Percentiles rank a stretch among this genome's conserved stretches.
phyloP scores from a whole-genome alignment of 2,329 filamentous ascomycete species.

The Phyllosticta ampelicida region DNA sequence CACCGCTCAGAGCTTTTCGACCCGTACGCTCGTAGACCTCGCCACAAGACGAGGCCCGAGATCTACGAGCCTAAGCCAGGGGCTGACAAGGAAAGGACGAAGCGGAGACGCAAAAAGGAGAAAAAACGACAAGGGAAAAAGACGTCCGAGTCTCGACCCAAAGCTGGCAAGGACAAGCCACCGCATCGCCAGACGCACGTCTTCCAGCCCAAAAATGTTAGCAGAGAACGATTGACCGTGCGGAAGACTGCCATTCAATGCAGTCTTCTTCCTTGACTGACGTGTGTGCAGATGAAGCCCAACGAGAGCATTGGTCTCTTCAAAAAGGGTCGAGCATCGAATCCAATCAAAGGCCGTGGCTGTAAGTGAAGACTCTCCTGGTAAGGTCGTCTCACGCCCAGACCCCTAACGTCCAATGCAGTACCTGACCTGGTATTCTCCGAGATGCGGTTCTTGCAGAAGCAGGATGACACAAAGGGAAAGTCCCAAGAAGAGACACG shows the following conservation, averaged over 20 bases:
- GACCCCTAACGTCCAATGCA: slow-evolving; percentile 20
- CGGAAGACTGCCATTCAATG: slow-evolving; percentile 11
- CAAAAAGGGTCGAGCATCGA: slow-evolving; percentile 39
- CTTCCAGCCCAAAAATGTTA: slow-evolving; percentile 36
- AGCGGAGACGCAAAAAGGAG: slow-evolving; percentile 18
- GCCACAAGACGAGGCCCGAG: slow-evolving; percentile 37
- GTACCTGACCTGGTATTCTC: slow-evolving; percentile 43
- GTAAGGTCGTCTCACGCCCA: slow-evolving; percentile 10
- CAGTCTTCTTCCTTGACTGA: not conserved
- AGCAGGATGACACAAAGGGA: slow-evolving; percentile 21
- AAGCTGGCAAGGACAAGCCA: slow-evolving; percentile 22
- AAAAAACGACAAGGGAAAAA: slow-evolving; percentile 13
- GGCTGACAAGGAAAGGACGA: slow-evolving; percentile 14
- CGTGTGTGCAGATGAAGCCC: slow-evolving; percentile 32
- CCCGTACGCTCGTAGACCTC: slow-evolving; percentile 32
- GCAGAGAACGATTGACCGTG: slow-evolving; percentile 38
- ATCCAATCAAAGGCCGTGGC: slow-evolving; percentile 32
- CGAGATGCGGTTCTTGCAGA: slow-evolving; percentile 39
- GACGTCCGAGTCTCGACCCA: not conserved
- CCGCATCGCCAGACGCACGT: slow-evolving; percentile 29
- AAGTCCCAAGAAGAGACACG: slow-evolving; percentile 16
- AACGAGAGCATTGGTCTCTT: slow-evolving; percentile 34
- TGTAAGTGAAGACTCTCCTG: slow-evolving; percentile 22
- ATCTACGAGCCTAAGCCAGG: slow-evolving; percentile 31
- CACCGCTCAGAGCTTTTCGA: not conserved